Percentiles rank a stretch among this genome's conserved stretches.
phyloP scores from a whole-genome alignment of 352 stramenopile species.

The Phytophthora sp. region DNA sequence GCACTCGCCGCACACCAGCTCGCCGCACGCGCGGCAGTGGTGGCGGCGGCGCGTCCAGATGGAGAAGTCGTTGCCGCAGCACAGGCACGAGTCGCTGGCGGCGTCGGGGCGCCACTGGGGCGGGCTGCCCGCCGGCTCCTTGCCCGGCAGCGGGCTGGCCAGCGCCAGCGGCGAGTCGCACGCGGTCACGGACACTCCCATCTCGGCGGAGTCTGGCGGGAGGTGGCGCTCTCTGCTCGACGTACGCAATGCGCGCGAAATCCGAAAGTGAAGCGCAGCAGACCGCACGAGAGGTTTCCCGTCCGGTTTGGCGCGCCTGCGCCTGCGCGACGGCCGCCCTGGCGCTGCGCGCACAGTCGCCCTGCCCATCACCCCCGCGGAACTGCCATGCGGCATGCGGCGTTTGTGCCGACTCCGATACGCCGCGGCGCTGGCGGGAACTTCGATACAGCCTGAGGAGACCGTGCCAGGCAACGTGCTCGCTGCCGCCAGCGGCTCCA shows the following conservation, averaged over 20 bases:
- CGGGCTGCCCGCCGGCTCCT: slow-evolving; percentile 8
- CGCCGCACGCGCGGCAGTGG: slow-evolving; percentile 80
- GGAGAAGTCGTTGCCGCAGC: slow-evolving; percentile 74
- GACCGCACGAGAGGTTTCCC: neutral
- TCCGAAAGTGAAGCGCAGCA: slow-evolving; percentile 29
- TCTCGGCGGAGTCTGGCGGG: slow-evolving; percentile 6
- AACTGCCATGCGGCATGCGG: too few relatives aligned
- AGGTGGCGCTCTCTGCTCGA: slow-evolving; percentile 18
- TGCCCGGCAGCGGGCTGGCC: slow-evolving; percentile 8
- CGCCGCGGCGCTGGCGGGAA: too few relatives aligned
- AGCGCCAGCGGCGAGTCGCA: slow-evolving; percentile 30
- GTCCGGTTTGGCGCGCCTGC: neutral
- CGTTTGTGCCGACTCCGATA: too few relatives aligned
- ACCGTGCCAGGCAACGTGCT: too few relatives aligned
- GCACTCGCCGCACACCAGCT: slow-evolving; percentile 80
- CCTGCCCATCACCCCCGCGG: neutral
- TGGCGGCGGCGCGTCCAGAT: slow-evolving; percentile 76
- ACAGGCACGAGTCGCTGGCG: slow-evolving; percentile 72
- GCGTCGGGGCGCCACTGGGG: slow-evolving; percentile 76
- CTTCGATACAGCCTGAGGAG: too few relatives aligned
- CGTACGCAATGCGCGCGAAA: slow-evolving; percentile 30
- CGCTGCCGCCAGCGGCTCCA: too few relatives aligned
- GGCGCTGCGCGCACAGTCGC: neutral
- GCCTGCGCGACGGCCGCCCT: too few relatives aligned
- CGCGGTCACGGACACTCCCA: slow-evolving; percentile 32